Base-by-base conservation (phyloP, 2,329 filamentous ascomycete genomes). In the Penicillium fuscoglaucum region DNA sequence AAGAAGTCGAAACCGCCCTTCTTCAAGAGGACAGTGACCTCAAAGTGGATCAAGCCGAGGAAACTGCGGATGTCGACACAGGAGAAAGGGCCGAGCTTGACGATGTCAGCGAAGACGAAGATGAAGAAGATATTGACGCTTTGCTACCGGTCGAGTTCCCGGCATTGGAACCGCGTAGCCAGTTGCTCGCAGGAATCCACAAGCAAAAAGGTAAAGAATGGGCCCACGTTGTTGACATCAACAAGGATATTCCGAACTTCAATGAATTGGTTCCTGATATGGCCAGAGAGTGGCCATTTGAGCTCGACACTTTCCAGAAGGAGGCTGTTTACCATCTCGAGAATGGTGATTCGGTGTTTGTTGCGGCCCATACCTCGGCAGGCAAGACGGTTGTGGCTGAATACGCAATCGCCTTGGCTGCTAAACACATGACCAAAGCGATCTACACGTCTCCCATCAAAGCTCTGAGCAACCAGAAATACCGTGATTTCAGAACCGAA, bases 381-480 rank as follows among this genome's bases (percentile, higher is more conserved):
- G 95, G 95, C 57, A 99, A 99, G 80, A 99, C 95, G 1, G 95
- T 98, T 0, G 95, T 99, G 15, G 95, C 95, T 29, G 95, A 99
- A 73, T 99, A 99, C 75, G 95, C 93, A 49, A 98, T 99, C 73
- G 92, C 95, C 7, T 81, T 99, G 58, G 95, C 95, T 31, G 89
- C 91, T n/a, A 96, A 93, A 72, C 95, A 99, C 73, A 98, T 98
- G 93, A 99, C 95, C 9, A 99, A 99, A 74, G 93, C 95, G 24
- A 99, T 99, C 63, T 99, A 99, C 74, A 99, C 95, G 0, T 98
- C 95, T 0, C 95, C 95, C 0, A 99, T 99, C 80, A 99, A 99
- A 74, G 95, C 95, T 2, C 80, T 99, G 57, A 98, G 95, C 77
- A 99, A 99, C 72, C 95, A 99, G 72, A 99, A 99, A 74, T 99